Evolutionary conservation across 441 rosid genomes (phyloP).

Genomic region (Pelargonium cotyledonis): DNA sequence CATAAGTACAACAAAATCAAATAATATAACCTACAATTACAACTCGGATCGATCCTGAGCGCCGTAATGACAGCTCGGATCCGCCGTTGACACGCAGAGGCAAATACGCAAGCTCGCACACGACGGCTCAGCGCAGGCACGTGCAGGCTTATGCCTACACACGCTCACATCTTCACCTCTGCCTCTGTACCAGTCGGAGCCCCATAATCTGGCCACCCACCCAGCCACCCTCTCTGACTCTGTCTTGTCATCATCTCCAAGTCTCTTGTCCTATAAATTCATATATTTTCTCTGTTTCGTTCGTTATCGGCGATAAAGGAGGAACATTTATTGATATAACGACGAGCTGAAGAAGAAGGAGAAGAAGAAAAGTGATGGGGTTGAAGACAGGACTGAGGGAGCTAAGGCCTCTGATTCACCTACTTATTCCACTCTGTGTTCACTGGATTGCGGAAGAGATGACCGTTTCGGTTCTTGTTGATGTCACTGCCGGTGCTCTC

Average conservation of each 20-base stretch:
- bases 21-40: background rate
- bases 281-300: background rate
- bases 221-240: background rate
- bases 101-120: background rate
- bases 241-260: background rate
- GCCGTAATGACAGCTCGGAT: background rate
- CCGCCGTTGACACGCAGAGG: no score
- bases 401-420: constrained; percentile 39
- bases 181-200: background rate
- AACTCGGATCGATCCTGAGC: no score
- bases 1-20: no score
- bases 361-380: constrained; percentile 20
- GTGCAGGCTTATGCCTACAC: background rate
- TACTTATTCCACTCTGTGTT: constrained; percentile 41
- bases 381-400: constrained; percentile 27
- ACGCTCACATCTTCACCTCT: background rate
- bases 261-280: background rate
- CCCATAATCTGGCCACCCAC: background rate
- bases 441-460: constrained; percentile 56
- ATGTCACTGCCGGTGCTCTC: constrained; percentile 42
- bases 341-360: background rate
- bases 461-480: constrained; percentile 62
- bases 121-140: background rate
- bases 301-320: background rate
- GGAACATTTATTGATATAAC: background rate